Percentiles rank a stretch among this genome's conserved stretches.
phyloP scores from a whole-genome alignment of 345 rosid species.

The Syzygium aromaticum region DNA sequence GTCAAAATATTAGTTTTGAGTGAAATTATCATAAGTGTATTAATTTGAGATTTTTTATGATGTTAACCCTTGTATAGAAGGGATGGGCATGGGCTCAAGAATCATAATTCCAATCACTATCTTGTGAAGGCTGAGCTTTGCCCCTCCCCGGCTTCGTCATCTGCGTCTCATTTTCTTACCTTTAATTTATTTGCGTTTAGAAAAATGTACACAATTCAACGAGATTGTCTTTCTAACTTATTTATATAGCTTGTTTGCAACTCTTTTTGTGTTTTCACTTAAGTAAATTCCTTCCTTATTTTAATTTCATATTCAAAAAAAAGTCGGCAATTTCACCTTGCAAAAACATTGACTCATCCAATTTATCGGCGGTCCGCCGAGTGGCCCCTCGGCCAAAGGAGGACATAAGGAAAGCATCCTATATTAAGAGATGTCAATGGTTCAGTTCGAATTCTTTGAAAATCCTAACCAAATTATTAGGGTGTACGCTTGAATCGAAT shows the following conservation, averaged over 20 bases:
- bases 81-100: no score
- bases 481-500: no score
- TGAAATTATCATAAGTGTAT: no score
- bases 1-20: no score
- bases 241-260: neutral
- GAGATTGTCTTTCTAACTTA: neutral
- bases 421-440: no score
- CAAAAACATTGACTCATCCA: neutral
- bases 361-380: no score
- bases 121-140: accelerated
- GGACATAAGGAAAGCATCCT: no score
- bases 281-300: neutral
- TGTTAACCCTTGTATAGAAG: no score
- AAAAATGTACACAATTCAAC: neutral
- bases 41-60: no score
- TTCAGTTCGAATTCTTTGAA: no score
- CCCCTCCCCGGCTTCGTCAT: accelerated
- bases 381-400: no score
- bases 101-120: neutral
- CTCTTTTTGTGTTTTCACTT: neutral
- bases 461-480: no score
- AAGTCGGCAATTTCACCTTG: neutral
- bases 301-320: neutral
- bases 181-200: neutral
- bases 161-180: accelerated